Evolutionary conservation across 2,329 filamentous ascomycete species (phyloP), one percentile per base, ranked within the genome.

Genomic region (Cryphonectria nitschkei): DNA sequence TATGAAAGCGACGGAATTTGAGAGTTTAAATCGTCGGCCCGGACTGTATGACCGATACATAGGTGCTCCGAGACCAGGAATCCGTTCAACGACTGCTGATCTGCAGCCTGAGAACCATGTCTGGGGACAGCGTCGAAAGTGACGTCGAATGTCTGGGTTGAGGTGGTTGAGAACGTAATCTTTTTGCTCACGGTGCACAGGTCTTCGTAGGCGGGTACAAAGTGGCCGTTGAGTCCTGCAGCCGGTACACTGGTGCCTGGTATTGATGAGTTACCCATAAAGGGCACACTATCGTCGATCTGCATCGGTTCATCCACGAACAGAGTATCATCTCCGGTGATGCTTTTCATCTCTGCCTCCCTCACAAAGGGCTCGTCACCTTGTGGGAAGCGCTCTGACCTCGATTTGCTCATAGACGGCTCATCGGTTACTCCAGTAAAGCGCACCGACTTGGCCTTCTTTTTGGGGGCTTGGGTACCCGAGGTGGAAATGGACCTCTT

Each of bases 371-470:
- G n/a, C 54, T 58, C 65, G 14, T 67, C 65, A 50, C 50, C 65
- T 32, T 34, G n/a, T 22, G 66, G 67, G 13, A 68, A 68, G 16
- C 67, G 67, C 14, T 52, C 56, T 52, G 67, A 52, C n/a, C 56
- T 62, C 29, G 39, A 4, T 50, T 54, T 22, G 9, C 5, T 37
- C 22, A 32, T 32, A 11, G 58, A 32, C 43, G 67, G 16, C 32
- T 56, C 58, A 7, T 68, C 69, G 29, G 76, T 72, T 54, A 72
- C 74, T 68, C 73, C 76, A 58, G 76, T 74, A 74, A 82, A 83
- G 54, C 79, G 79, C 60, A 83, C 81, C 43, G 79, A 79, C 69
- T 83, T 83, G 52, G 77, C 80, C 63, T 75, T 76, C 70, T 79
- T 82, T 43, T 72, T 76, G 6, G 70, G 29, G 19, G 65, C 62